A percentile compares a stretch with the other conserved stretches of the same genome.
phyloP scores from a whole-genome alignment of 768 basidiomycete species.

The Boletus tylopilopsis region DNA sequence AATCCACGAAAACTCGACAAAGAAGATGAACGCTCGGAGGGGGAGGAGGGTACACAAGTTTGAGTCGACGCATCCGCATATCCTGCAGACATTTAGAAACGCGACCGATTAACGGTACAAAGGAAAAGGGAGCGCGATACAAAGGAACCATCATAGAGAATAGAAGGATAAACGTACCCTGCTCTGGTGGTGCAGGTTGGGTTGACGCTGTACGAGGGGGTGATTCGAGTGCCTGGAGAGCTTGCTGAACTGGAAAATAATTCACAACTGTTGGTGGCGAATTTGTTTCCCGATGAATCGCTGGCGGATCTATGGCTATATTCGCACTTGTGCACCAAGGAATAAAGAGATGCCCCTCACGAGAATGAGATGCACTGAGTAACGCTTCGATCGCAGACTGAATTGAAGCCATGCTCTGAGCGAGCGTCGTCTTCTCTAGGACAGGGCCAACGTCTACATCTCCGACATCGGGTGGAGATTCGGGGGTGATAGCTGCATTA shows the following conservation, averaged over 20 bases:
- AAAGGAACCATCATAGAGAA: background rate
- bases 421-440: slow-evolving; percentile 5
- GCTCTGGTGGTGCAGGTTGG: background rate
- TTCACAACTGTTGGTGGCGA: background rate
- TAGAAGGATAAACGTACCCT: slow-evolving; percentile 1
- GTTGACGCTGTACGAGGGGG: background rate
- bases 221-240: background rate
- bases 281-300: background rate
- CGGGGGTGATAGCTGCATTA: background rate
- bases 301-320: background rate
- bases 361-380: slow-evolving; percentile 1
- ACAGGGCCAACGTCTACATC: background rate
- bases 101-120: background rate
- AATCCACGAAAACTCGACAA: background rate
- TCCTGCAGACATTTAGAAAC: slow-evolving; percentile 4
- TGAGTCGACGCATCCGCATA: slow-evolving; percentile 12
- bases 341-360: slow-evolving; percentile 8
- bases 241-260: background rate
- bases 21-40: background rate
- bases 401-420: slow-evolving; percentile 16
- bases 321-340: background rate
- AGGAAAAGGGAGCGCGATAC: background rate
- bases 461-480: background rate
- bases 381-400: slow-evolving; percentile 20
- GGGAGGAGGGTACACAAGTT: background rate